Evolutionary conservation across 306 rosid species (phyloP).

Genomic region (Cyclanthera cordifolia): DNA sequence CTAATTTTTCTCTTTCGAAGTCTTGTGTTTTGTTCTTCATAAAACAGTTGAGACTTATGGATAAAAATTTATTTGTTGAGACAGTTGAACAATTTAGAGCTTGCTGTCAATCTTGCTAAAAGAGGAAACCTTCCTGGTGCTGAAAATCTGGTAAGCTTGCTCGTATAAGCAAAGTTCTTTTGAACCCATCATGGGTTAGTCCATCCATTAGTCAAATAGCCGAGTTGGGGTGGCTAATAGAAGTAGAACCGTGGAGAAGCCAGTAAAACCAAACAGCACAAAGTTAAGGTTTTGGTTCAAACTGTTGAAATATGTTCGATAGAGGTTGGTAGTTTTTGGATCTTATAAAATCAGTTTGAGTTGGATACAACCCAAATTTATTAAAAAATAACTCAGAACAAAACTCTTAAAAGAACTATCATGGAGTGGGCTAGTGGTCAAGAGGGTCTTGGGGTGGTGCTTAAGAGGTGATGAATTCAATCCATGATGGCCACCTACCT

Average conservation of each 20-base stretch:
- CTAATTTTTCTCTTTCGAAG: slow-evolving; percentile 7
- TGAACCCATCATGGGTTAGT: not conserved
- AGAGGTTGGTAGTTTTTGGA: not conserved
- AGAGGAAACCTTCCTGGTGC: slow-evolving; percentile 99
- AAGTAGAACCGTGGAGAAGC: not conserved
- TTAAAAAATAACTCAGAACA: not conserved
- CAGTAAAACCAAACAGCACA: not conserved
- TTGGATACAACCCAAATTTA: not conserved
- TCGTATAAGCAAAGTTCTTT: not conserved
- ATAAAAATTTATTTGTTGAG: not conserved
- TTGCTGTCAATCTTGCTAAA: slow-evolving; percentile 95
- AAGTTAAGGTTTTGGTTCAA: not conserved
- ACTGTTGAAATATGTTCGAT: not conserved
- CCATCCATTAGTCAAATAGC: not conserved
- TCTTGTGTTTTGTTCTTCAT: not conserved
- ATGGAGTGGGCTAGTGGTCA: no score
- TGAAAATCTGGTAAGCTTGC: slow-evolving; percentile 67
- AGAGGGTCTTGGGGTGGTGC: no score
- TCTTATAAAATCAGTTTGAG: not conserved
- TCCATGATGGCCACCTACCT: no score
- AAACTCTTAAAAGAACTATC: not conserved
- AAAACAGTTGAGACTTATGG: not conserved
- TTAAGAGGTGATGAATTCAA: no score
- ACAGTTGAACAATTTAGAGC: slow-evolving; percentile 95
- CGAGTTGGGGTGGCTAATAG: not conserved